Base-by-base conservation (phyloP, 495 filamentous ascomycete species). In the Annulohypoxylon maeteangense region DNA sequence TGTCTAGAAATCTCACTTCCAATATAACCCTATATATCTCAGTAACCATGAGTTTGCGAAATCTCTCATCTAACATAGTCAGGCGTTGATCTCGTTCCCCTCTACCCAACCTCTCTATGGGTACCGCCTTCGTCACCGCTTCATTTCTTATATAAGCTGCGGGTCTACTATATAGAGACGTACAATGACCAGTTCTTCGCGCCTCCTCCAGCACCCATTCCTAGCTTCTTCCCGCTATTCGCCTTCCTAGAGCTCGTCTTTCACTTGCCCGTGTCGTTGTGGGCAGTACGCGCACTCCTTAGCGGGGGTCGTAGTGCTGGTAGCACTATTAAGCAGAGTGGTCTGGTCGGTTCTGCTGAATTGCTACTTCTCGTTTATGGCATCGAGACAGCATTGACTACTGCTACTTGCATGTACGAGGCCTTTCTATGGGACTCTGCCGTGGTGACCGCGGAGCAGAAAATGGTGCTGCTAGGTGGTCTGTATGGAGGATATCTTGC, bases 181-280 rank as follows among this genome's bases (percentile, higher is more conserved):
- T 92, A 90, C 81, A 87, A 88, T 42, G 93, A 97, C 79, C 91
- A 89, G 25, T 92, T 94, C 81, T 91, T 93, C 76, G 83, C 85
- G 48, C 82, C 82, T 27, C 80, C 88, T 1, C 89, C 91, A 0
- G 78, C 75, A 20, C 65, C 63, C 3, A 72, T 78, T 62, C 78
- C 80, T 53, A 81, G 81, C 48, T 97, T 92, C 90, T 94, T 95
- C 78, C 81, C 78, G 2, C 71, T 87, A 4, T 94, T 90, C 76
- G 80, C 89, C 27, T 89, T 85, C 77, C 83, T 93, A 77, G 93
- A 97, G 80, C 68, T 89, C 29, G 60, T 89, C 36, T 90, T 91
- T 72, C 88, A 93, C 68, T 75, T 90, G 1, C 93, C 93, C 1
- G 71, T 90, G 14, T 90, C 88, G 53, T 44, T 92, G 0, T 94